Conservation (phyloP, 805 yeast species). For the Torulaspora maleeae region DNA sequence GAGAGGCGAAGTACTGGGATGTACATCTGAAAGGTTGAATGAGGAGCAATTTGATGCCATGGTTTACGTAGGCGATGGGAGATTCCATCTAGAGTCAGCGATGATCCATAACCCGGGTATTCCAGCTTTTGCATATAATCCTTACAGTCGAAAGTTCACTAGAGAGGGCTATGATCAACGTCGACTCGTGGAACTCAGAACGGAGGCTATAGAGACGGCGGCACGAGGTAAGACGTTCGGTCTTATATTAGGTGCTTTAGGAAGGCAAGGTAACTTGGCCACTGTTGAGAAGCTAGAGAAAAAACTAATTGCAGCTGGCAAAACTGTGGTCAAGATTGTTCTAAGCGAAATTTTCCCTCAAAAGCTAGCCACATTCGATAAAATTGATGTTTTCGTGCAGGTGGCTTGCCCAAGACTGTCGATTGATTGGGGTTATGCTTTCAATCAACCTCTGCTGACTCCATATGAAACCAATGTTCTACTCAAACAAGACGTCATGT, state of each 20-base stretch:
- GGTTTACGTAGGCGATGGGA: constrained; percentile 92
- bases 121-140: constrained; percentile 92
- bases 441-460: constrained; percentile 82
- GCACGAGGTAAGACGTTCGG: constrained; percentile 63
- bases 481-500: constrained; percentile 63
- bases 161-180: constrained; percentile 82
- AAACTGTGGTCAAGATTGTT: constrained; percentile 71
- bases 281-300: constrained; percentile 67
- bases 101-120: constrained; percentile 95
- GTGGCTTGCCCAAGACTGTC: constrained; percentile 96
- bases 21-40: constrained; percentile 83
- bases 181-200: constrained; percentile 69
- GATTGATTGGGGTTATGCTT: constrained; percentile 99
- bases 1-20: constrained; percentile 93
- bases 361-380: constrained; percentile 86
- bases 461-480: constrained; percentile 96
- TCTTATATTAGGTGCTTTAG: constrained; percentile 84
- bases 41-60: constrained; percentile 64
- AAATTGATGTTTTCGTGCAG: constrained; percentile 91
- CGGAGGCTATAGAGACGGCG: constrained; percentile 68
- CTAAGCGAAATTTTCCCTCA: constrained; percentile 91
- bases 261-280: constrained; percentile 86
- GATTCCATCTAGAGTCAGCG: constrained; percentile 91
- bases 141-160: constrained; percentile 88
- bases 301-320: constrained; percentile 50